phyloP scores from a whole-genome alignment of 108 stramenopile species.

The Bacterosira constricta region DNA sequence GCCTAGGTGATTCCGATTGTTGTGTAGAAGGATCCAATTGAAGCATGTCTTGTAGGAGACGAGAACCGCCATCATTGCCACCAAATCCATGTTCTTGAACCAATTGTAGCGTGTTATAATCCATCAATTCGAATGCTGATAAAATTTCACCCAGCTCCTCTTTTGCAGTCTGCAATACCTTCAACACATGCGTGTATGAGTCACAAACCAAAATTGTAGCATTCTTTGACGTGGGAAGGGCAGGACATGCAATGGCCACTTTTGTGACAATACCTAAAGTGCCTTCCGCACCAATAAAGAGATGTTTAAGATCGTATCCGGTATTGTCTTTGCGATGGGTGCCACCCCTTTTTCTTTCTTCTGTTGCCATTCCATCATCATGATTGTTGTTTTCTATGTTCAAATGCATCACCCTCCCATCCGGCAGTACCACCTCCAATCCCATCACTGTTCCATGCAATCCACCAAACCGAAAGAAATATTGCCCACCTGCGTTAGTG shows the following conservation, averaged over 20 bases:
- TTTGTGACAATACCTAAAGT: slow-evolving; percentile 94
- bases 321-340: slow-evolving; percentile 95
- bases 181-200: slow-evolving; percentile 62
- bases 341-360: background rate
- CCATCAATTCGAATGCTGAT: slow-evolving; percentile 94
- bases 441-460: slow-evolving; percentile 94
- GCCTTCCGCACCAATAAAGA: slow-evolving; percentile 97
- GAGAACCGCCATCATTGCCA: slow-evolving; percentile 6
- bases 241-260: slow-evolving; percentile 70
- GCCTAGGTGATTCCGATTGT: background rate
- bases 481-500: slow-evolving; percentile 95
- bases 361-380: background rate
- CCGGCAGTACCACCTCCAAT: slow-evolving; percentile 89
- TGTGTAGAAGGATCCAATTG: background rate
- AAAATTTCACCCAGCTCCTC: slow-evolving; percentile 81
- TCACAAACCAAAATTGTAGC: slow-evolving; percentile 85
- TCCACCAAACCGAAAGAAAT: slow-evolving; percentile 64
- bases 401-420: slow-evolving; percentile 82
- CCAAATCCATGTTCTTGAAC: slow-evolving; percentile 43
- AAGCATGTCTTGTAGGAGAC: background rate
- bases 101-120: slow-evolving; percentile 60
- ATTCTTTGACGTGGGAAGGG: slow-evolving; percentile 66
- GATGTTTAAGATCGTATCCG: slow-evolving; percentile 92
- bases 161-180: slow-evolving; percentile 65
- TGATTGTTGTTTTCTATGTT: slow-evolving; percentile 18